Conservation (phyloP, 2,329 filamentous ascomycete genomes). For the Cyphellophora attinorum region DNA sequence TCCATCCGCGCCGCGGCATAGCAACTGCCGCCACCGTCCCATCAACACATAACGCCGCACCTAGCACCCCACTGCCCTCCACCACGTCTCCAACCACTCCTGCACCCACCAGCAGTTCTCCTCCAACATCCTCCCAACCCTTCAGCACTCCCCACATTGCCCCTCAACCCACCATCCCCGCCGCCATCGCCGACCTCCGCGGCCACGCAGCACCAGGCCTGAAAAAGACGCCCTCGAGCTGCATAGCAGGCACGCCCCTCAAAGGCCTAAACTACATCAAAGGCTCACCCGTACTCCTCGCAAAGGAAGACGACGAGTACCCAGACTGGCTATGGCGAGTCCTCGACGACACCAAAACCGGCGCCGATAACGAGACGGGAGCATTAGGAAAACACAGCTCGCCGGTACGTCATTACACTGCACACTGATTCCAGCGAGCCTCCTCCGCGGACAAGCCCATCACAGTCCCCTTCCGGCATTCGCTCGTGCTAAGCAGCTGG, state of each 20-base stretch:
- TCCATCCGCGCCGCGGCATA: background rate
- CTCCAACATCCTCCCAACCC: background rate
- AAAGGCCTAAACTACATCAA: slow-evolving; percentile 37
- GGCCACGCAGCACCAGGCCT: background rate
- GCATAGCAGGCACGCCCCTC: slow-evolving; percentile 29
- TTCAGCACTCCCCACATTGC: background rate
- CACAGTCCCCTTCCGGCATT: too few relatives aligned
- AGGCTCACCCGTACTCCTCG: slow-evolving; percentile 34
- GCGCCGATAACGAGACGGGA: slow-evolving; percentile 21
- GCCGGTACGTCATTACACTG: slow-evolving; percentile 28
- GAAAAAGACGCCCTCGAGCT: slow-evolving; percentile 22
- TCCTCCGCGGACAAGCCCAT: too few relatives aligned
- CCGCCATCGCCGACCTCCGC: background rate
- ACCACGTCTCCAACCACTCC: background rate
- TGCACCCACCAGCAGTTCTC: background rate
- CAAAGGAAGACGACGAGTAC: slow-evolving; percentile 37
- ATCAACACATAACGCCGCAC: background rate
- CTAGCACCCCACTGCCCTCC: background rate
- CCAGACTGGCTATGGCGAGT: slow-evolving; percentile 39
- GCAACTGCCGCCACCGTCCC: background rate
- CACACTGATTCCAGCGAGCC: too few relatives aligned
- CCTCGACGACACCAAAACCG: slow-evolving; percentile 27
- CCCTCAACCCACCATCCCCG: background rate
- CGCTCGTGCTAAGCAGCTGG: too few relatives aligned
- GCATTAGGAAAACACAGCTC: slow-evolving; percentile 27